Evolutionary conservation across 495 filamentous ascomycete species (phyloP).

Genomic region (Aspergillus indologenus): DNA sequence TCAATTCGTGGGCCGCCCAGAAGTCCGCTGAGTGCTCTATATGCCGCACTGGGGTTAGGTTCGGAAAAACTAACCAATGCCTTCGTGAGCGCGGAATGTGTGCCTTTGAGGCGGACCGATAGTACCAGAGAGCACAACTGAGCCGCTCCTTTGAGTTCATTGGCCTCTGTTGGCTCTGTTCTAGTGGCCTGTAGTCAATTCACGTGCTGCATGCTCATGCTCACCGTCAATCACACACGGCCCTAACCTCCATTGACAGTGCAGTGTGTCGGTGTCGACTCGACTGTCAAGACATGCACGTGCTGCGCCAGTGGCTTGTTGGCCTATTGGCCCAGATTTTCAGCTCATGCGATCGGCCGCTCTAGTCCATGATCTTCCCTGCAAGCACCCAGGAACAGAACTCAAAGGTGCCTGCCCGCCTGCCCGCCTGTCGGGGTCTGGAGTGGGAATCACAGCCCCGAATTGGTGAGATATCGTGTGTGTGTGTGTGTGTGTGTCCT

Average conservation of each 20-base stretch:
- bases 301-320: constrained; percentile 5
- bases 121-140: not conserved
- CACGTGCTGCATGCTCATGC: not conserved
- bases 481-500: not conserved
- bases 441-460: not conserved
- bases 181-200: not conserved
- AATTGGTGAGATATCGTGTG: not conserved
- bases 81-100: not conserved
- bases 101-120: constrained; percentile 1
- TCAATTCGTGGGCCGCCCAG: constrained; percentile 14
- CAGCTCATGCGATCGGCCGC: constrained; percentile 9
- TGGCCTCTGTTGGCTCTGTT: not conserved
- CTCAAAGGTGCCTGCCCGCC: not conserved
- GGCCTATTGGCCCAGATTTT: not conserved
- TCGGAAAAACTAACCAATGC: constrained; percentile 10
- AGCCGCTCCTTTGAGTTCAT: not conserved
- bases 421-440: not conserved
- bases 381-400: constrained; percentile 11
- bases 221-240: not conserved
- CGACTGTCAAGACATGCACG: constrained; percentile 7
- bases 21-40: constrained; percentile 6
- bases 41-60: constrained; percentile 15
- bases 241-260: not conserved
- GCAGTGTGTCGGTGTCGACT: too few relatives aligned
- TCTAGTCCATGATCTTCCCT: constrained; percentile 5